Conservation (phyloP, 257 asterid species). For the Nicotiana knightiana region DNA sequence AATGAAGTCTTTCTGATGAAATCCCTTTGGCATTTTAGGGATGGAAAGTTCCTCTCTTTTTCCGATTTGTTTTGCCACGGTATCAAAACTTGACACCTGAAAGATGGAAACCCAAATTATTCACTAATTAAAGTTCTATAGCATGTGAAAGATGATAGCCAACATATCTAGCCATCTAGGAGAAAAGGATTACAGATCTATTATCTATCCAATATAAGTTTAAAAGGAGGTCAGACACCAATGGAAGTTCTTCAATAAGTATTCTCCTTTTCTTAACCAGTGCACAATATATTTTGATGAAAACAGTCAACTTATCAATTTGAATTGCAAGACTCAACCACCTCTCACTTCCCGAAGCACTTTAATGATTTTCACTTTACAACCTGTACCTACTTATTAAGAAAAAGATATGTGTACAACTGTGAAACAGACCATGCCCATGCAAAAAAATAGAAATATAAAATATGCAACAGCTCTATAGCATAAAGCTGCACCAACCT, state of each 20-base stretch:
- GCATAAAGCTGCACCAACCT: conserved; percentile 46
- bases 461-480: not conserved
- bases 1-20: conserved; percentile 42
- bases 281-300: not conserved
- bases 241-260: not conserved
- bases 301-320: not conserved
- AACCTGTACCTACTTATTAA: not conserved
- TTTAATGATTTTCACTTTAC: not conserved
- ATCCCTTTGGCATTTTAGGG: conserved; percentile 40
- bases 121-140: not conserved
- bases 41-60: conserved; percentile 15
- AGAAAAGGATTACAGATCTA: not conserved
- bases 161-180: not conserved
- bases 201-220: not conserved
- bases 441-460: not conserved
- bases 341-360: not conserved
- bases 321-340: not conserved
- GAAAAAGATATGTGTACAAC: not conserved
- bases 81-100: conserved; percentile 87
- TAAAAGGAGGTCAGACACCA: not conserved
- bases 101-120: not conserved
- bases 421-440: not conserved
- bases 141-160: conserved; percentile 1
- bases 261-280: not conserved
- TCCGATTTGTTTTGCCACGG: conserved; percentile 31